Evolutionary conservation across 495 filamentous ascomycete genomes (phyloP).

Genomic region (Penicillium atrosanguineum): DNA sequence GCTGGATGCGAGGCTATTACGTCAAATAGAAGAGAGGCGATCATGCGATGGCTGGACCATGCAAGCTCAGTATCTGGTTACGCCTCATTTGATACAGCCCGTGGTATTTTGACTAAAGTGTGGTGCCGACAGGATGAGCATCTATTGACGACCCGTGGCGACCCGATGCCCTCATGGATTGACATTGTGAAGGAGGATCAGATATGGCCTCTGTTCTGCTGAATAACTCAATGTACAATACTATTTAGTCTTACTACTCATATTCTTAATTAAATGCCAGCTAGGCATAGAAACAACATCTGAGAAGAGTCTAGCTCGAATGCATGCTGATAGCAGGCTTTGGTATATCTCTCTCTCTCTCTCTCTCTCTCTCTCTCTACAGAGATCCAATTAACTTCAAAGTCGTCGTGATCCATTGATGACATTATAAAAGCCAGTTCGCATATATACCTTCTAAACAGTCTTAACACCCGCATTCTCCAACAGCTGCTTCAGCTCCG

Average conservation of each 20-base stretch:
- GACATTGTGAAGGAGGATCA: constrained; percentile 24
- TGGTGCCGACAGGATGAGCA: constrained; percentile 33
- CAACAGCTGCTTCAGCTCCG: constrained; percentile 29
- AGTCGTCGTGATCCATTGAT: too few relatives aligned
- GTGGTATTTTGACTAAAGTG: constrained; percentile 27
- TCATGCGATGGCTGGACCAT: constrained; percentile 23
- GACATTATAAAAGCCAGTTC: neutral
- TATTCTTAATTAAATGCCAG: too few relatives aligned
- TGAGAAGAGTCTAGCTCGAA: too few relatives aligned
- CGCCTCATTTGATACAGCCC: constrained; percentile 20
- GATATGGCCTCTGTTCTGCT: constrained; percentile 34
- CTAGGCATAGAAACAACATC: too few relatives aligned
- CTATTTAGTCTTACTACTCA: neutral
- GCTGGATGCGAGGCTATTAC: constrained; percentile 36
- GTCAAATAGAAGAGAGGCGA: constrained; percentile 14
- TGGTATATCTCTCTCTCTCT: too few relatives aligned
- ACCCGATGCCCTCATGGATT: constrained; percentile 30
- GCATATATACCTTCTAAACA: constrained; percentile 16
- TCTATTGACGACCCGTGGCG: constrained; percentile 18
- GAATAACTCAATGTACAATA: neutral
- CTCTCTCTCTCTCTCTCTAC: too few relatives aligned
- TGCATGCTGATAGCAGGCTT: too few relatives aligned
- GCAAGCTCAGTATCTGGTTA: constrained; percentile 25
- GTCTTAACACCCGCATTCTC: constrained; percentile 32
- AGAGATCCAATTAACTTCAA: too few relatives aligned